Base-by-base conservation (phyloP, 164 flowering plant species). In the Stephania japonica region DNA sequence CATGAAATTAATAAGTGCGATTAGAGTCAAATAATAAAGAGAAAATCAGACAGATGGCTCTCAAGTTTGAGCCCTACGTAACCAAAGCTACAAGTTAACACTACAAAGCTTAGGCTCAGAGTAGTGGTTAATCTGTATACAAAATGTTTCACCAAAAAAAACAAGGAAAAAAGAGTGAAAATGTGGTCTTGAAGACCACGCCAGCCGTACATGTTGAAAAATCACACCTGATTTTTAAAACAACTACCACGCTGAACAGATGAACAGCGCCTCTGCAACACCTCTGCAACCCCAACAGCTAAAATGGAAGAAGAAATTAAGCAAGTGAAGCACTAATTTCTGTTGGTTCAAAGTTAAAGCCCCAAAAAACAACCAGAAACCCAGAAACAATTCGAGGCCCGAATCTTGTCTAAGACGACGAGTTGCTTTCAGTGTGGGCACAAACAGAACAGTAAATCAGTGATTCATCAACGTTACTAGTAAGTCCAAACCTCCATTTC, bases 351-450 rank as follows among this genome's bases (percentile, higher is more conserved):
- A 24, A 64, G 3, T 26, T 38, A 24, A 63, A 63, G 8, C 1
- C 23, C 18, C 38, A 63, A 42, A 43, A 44, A 63, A 24, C 42
- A 64, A 25, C 14, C n/a, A 27, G 21, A 44, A 72, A 62, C 16
- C 0, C n/a, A 65, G 47, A n/a, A 24, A 24, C 16, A 24, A 32
- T 32, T 32, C 38, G 19, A 32, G 72, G 74, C 63, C 41, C 59
- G 71, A 75, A 62, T 75, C 70, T 53, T 19, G 50, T 44, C 18
- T 24, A 14, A 24, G 41, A 41, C 49, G 65, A 74, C 67, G 68
- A 70, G 84, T 77, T 75, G 80, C 84, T 78, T 75, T 80, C 84
- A 79, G 63, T 81, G 78, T 42, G 77, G 56, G 75, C 38, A 67
- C 42, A 65, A 26, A 32, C 38, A 32, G 38, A 32, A 2, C 38